Percentiles rank a stretch among this genome's conserved stretches.
Evolutionary conservation across 257 asterid species (phyloP).

Genomic region (Eucommia ulmoides): DNA sequence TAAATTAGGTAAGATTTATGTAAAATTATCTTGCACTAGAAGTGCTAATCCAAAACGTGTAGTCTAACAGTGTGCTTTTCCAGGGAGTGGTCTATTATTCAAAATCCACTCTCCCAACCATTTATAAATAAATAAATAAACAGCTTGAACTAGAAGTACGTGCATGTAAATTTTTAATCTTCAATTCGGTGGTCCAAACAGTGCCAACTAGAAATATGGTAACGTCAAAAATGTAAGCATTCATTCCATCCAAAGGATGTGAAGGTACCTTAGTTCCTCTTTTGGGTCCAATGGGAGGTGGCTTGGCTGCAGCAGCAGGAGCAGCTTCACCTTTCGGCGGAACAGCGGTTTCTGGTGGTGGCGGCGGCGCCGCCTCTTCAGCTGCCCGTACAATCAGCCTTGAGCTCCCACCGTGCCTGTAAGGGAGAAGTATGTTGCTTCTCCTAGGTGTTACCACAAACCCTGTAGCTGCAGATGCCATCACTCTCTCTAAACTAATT

Average conservation of each 20-base stretch:
- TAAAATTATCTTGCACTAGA: no score
- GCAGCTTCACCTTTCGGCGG: not conserved
- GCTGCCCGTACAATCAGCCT: not conserved
- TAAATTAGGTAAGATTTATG: no score
- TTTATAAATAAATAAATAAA: no score
- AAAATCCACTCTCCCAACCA: no score
- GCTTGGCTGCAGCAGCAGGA: not conserved
- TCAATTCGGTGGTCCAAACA: no score
- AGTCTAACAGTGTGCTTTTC: no score
- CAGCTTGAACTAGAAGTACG: no score
- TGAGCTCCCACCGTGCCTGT: not conserved
- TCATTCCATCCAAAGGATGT: not conserved
- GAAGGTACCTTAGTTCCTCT: not conserved
- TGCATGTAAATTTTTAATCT: not conserved
- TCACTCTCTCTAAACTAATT: no score
- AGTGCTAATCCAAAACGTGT: no score
- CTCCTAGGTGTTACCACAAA: not conserved
- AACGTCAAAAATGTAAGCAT: not conserved
- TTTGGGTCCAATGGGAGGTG: not conserved
- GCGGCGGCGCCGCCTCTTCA: not conserved
- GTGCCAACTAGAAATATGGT: not conserved
- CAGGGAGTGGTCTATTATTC: no score
- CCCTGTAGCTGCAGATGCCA: not conserved
- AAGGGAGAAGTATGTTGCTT: not conserved
- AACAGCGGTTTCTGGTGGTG: not conserved